Evolutionary conservation across 257 asterid genomes (phyloP).

Genomic region (Plantago elongata): DNA sequence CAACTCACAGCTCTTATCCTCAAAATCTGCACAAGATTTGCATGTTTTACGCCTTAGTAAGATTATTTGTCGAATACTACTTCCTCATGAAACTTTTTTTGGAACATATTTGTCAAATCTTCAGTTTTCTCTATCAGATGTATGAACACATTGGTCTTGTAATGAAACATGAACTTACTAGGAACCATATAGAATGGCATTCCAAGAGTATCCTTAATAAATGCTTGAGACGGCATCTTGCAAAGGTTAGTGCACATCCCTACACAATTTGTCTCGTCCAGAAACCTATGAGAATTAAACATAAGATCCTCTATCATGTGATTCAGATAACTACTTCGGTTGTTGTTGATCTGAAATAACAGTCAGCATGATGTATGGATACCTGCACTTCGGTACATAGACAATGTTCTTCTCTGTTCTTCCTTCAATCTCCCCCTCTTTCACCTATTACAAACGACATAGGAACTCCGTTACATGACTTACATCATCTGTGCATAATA

Average conservation of each 20-base stretch:
- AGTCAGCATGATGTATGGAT: neutral
- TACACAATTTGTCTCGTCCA: slow-evolving; percentile 91
- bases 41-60: neutral
- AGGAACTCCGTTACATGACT: neutral
- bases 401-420: slow-evolving; percentile 70
- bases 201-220: slow-evolving; percentile 77
- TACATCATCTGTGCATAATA: neutral
- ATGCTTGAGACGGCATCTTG: slow-evolving; percentile 83
- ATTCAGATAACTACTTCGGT: neutral
- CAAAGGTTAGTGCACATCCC: slow-evolving; percentile 97
- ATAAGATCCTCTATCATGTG: neutral
- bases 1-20: slow-evolving; percentile 95
- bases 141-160: too few relatives aligned
- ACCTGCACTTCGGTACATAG: slow-evolving; percentile 90
- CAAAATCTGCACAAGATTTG: slow-evolving; percentile 59
- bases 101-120: too few relatives aligned
- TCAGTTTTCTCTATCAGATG: too few relatives aligned
- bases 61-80: too few relatives aligned
- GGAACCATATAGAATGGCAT: slow-evolving; percentile 82
- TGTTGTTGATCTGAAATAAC: neutral
- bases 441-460: slow-evolving; percentile 41
- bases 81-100: too few relatives aligned
- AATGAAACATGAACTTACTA: slow-evolving; percentile 41
- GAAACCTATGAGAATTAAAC: slow-evolving; percentile 40
- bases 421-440: slow-evolving; percentile 64